Conservation (phyloP, 2,329 filamentous ascomycete genomes). For the Sporothrix inflata region DNA sequence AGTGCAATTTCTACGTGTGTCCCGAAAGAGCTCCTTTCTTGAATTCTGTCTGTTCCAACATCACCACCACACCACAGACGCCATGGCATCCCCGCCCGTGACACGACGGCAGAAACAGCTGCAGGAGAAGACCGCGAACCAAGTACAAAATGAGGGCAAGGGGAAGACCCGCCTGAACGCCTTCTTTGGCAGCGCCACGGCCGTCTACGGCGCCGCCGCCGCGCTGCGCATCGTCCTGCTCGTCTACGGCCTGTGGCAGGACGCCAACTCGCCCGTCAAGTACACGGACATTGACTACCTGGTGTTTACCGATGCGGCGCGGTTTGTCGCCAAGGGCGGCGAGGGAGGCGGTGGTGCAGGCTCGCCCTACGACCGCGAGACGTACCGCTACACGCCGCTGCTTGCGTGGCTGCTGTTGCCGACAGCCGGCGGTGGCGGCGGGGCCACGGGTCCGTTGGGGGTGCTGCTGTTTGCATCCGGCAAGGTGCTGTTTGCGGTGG, state of each 20-base stretch:
- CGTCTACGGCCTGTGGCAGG: slow-evolving; percentile 89
- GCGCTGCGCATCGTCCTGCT: slow-evolving; percentile 74
- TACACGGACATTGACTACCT: slow-evolving; percentile 99
- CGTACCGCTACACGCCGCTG: slow-evolving; percentile 94
- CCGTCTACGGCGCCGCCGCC: slow-evolving; percentile 61
- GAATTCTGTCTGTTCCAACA: neutral
- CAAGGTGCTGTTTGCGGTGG: slow-evolving; percentile 81
- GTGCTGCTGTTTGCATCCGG: slow-evolving; percentile 75
- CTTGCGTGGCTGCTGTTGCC: slow-evolving; percentile 90
- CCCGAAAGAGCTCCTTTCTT: neutral
- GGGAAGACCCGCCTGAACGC: slow-evolving; percentile 24
- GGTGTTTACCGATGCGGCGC: slow-evolving; percentile 94
- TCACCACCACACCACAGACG: neutral
- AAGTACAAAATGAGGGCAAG: too few species aligned
- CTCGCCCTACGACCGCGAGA: slow-evolving; percentile 80
- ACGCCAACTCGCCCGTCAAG: slow-evolving; percentile 87
- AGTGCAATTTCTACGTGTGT: neutral
- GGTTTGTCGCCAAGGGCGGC: slow-evolving; percentile 62
- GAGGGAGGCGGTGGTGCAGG: slow-evolving; percentile 39
- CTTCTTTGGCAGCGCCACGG: slow-evolving; percentile 46
- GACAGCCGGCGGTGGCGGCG: slow-evolving; percentile 58
- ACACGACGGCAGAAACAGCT: slow-evolving; percentile 8
- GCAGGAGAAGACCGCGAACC: neutral
- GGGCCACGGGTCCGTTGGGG: slow-evolving; percentile 33
- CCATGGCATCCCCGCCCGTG: slow-evolving; percentile 11